Evolutionary conservation across 176 grass and related monocot species (phyloP).

Genomic region (Miscanthus lutarioriparius): DNA sequence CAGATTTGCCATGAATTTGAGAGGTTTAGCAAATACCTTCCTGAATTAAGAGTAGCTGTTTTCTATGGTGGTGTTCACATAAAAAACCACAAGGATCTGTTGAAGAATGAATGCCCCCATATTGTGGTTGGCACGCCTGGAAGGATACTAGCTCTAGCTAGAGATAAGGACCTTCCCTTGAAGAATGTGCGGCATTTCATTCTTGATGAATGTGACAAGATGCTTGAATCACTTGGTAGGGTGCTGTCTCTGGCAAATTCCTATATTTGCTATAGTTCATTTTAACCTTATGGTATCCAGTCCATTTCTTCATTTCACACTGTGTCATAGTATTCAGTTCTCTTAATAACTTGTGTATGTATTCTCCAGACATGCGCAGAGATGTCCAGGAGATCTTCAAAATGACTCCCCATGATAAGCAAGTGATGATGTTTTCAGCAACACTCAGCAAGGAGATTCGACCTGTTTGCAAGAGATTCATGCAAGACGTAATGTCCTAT

Average conservation of each 20-base stretch:
- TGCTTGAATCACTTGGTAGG: constrained; percentile 98
- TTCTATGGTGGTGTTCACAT: constrained; percentile 98
- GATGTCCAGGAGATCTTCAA: constrained; percentile 99
- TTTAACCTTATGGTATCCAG: neutral
- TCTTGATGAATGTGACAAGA: constrained; percentile 98
- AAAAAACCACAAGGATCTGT: constrained; percentile 79
- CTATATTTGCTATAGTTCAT: neutral
- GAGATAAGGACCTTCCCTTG: constrained; percentile 90
- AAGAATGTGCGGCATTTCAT: constrained; percentile 99
- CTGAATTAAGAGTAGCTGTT: constrained; percentile 87
- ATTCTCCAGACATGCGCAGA: constrained; percentile 87
- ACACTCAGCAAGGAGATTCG: constrained; percentile 99
- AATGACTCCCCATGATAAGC: constrained; percentile 99
- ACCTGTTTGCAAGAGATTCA: constrained; percentile 93
- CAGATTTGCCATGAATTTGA: constrained; percentile 99
- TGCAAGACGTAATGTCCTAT: constrained; percentile 98
- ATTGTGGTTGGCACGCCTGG: constrained; percentile 91
- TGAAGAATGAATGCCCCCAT: constrained; percentile 99
- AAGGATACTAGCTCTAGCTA: constrained; percentile 68
- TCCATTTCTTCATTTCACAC: neutral
- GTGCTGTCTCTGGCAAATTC: neutral
- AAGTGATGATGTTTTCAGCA: constrained; percentile 99
- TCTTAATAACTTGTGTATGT: constrained; percentile 23
- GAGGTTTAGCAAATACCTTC: constrained; percentile 92
- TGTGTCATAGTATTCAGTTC: constrained; percentile 1